Conservation (phyloP, 139 green algal species). For the Astrephomene gubernaculifera region DNA sequence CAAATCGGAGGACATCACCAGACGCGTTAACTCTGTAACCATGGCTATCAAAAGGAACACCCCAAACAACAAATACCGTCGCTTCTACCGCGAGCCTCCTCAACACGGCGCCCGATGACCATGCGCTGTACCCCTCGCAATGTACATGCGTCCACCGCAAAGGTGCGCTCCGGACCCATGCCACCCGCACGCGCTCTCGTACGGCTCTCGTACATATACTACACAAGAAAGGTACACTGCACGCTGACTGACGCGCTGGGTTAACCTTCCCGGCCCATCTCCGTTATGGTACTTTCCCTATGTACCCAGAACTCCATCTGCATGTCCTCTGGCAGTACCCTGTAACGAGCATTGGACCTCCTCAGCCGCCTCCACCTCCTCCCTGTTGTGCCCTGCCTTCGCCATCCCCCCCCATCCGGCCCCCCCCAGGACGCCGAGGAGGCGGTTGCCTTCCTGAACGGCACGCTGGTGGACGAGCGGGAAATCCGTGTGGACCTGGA, state of each 20-base stretch:
- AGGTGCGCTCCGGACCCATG: too few relatives aligned
- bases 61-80: too few relatives aligned
- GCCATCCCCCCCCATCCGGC: not conserved
- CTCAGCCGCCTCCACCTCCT: not conserved
- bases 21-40: too few relatives aligned
- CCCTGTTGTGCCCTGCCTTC: not conserved
- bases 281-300: not conserved
- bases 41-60: too few relatives aligned
- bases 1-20: too few relatives aligned
- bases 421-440: conserved; percentile 80
- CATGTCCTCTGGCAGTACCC: not conserved
- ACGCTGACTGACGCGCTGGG: not conserved
- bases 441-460: conserved; percentile 91
- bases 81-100: too few relatives aligned
- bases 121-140: too few relatives aligned
- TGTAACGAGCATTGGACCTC: not conserved
- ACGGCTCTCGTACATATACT: too few relatives aligned
- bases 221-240: conserved; percentile 55
- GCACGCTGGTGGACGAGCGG: conserved; percentile 94
- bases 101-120: too few relatives aligned
- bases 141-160: too few relatives aligned
- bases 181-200: too few relatives aligned
- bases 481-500: conserved; percentile 96
- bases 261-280: not conserved
- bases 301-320: too few relatives aligned